Percentiles rank a stretch among this genome's conserved stretches.
Evolutionary conservation across 495 filamentous ascomycete genomes (phyloP).

Genomic region (Delitschia confertaspora): DNA sequence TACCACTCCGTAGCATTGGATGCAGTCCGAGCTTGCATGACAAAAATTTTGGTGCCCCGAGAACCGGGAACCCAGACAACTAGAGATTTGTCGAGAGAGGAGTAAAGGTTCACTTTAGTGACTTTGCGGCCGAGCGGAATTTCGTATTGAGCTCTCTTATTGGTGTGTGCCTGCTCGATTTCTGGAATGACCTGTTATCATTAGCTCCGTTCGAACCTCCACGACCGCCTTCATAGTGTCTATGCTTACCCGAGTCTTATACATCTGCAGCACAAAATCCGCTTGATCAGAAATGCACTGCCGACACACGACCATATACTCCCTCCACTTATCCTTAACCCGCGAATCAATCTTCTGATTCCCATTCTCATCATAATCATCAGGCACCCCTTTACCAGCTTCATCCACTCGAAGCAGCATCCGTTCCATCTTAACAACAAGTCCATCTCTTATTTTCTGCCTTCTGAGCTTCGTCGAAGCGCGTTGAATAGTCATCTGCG

Average conservation of each 20-base stretch:
- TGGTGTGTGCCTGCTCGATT: slow-evolving; percentile 44
- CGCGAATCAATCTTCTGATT: slow-evolving; percentile 53
- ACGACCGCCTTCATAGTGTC: no score
- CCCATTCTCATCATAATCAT: slow-evolving; percentile 60
- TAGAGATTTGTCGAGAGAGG: slow-evolving; percentile 62
- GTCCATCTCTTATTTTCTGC: slow-evolving; percentile 44
- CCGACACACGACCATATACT: slow-evolving; percentile 62
- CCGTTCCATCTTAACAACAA: slow-evolving; percentile 63
- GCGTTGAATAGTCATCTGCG: slow-evolving; percentile 26
- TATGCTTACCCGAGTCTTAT: slow-evolving; percentile 54
- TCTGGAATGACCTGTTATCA: slow-evolving; percentile 48
- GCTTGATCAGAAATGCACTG: slow-evolving; percentile 45
- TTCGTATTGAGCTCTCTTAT: slow-evolving; percentile 47
- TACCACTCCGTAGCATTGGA: slow-evolving; percentile 67
- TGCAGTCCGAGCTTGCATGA: slow-evolving; percentile 56
- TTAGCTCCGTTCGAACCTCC: no score
- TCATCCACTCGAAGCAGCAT: slow-evolving; percentile 64
- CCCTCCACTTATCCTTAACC: slow-evolving; percentile 59
- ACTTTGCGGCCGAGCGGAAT: slow-evolving; percentile 46
- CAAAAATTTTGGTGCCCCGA: slow-evolving; percentile 54
- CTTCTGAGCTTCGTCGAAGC: slow-evolving; percentile 25
- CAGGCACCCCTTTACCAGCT: slow-evolving; percentile 45
- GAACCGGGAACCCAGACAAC: slow-evolving; percentile 55
- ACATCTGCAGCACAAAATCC: slow-evolving; percentile 56
- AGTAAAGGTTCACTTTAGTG: slow-evolving; percentile 59